Percentiles rank a stretch among this genome's conserved stretches.
These are phyloP conservation scores for Iris pallida DNA, from an alignment of 116 monocot genomes.

Conservation along the genomic window DNA sequence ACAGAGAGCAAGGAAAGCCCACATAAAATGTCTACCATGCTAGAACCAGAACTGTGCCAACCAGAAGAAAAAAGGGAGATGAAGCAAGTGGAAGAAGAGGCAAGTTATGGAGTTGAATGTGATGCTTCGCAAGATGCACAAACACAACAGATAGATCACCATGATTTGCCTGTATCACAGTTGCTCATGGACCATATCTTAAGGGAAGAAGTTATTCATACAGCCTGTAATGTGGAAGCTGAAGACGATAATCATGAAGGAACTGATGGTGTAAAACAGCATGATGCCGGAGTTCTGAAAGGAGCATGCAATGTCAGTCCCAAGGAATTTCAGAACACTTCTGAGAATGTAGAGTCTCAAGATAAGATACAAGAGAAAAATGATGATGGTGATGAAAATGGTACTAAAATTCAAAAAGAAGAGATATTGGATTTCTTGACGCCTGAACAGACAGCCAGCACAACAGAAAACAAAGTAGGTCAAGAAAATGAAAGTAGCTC, in stretches of 20 bases:
- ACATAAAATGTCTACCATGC: background rate
- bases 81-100: slow-evolving; percentile 2
- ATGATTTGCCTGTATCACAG: slow-evolving; percentile 42
- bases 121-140: slow-evolving; percentile 8
- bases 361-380: slow-evolving; percentile 4
- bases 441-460: background rate
- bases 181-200: slow-evolving; percentile 45
- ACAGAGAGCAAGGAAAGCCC: slow-evolving; percentile 7
- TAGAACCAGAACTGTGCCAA: slow-evolving; percentile 6
- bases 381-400: too few relatives aligned
- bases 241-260: slow-evolving; percentile 12
- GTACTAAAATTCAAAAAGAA: too few relatives aligned
- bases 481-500: background rate
- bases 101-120: slow-evolving; percentile 6
- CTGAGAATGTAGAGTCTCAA: slow-evolving; percentile 11
- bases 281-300: slow-evolving; percentile 5
- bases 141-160: slow-evolving; percentile 5
- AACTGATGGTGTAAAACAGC: background rate
- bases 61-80: slow-evolving; percentile 11
- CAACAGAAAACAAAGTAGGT: slow-evolving; percentile 1
- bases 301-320: slow-evolving; percentile 12
- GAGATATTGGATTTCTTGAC: background rate
- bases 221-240: background rate
- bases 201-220: slow-evolving; percentile 13
- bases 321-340: slow-evolving; percentile 8